Conservation (phyloP, 2,329 filamentous ascomycete genomes). For the Fusarium sp. region DNA sequence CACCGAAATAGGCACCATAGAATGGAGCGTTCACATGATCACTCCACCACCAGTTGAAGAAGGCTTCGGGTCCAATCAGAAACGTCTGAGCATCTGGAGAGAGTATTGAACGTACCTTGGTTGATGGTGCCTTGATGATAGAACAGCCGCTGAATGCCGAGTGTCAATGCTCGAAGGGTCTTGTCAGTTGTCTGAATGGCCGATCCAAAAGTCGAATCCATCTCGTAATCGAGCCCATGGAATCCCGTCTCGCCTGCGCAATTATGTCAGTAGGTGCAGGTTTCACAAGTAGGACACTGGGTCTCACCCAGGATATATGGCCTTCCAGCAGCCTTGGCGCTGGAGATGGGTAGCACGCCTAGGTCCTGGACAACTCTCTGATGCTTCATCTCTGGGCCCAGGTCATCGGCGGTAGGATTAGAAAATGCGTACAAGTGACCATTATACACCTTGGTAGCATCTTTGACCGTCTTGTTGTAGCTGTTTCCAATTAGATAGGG, state of each 20-base stretch:
- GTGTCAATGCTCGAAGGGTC: not conserved
- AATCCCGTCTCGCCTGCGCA: not conserved
- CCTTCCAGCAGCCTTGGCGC: not conserved
- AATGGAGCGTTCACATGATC: not conserved
- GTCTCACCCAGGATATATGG: not conserved
- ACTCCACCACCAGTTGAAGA: not conserved
- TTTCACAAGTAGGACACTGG: no score
- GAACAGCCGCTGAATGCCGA: not conserved
- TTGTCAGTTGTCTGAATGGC: not conserved
- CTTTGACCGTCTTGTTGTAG: not conserved
- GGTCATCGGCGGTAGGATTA: not conserved
- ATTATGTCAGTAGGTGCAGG: not conserved
- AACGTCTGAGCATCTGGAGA: accelerated
- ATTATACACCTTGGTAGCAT: not conserved
- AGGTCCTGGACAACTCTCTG: not conserved
- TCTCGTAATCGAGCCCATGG: not conserved
- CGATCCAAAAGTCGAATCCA: not conserved
- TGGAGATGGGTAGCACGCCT: not conserved
- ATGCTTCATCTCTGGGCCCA: not conserved
- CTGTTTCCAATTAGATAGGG: not conserved
- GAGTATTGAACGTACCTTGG: not conserved
- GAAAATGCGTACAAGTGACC: not conserved
- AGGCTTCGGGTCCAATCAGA: not conserved
- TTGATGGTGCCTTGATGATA: not conserved
- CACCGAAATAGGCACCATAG: not conserved